Evolutionary conservation across 768 basidiomycete species (phyloP).

Genomic region (Hericium coralloides): DNA sequence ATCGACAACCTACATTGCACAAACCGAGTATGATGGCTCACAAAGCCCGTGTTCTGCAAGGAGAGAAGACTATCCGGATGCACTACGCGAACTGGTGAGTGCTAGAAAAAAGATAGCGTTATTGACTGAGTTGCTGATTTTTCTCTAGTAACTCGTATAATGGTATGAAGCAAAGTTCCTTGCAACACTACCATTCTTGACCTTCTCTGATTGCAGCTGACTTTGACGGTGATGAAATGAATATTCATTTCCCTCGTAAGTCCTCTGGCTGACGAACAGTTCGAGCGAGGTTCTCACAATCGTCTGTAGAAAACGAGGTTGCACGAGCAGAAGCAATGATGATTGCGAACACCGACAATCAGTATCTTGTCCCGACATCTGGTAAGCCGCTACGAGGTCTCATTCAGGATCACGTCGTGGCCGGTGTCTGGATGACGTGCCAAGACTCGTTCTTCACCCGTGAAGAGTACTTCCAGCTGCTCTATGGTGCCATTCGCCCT

Average conservation of each 20-base stretch:
- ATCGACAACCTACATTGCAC: slow-evolving; percentile 96
- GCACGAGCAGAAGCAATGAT: slow-evolving; percentile 90
- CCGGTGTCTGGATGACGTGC: slow-evolving; percentile 98
- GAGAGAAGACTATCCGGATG: slow-evolving; percentile 99
- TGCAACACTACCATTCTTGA: slow-evolving; percentile 5
- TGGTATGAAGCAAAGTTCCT: slow-evolving; percentile 33
- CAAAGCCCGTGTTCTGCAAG: slow-evolving; percentile 80
- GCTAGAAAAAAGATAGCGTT: background rate
- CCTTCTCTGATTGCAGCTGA: slow-evolving; percentile 44
- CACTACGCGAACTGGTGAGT: slow-evolving; percentile 98
- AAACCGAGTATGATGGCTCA: slow-evolving; percentile 99
- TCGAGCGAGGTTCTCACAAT: slow-evolving; percentile 1
- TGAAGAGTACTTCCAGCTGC: slow-evolving; percentile 91
- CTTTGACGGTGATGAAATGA: slow-evolving; percentile 98
- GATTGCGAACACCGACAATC: slow-evolving; percentile 96
- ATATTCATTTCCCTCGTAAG: slow-evolving; percentile 97
- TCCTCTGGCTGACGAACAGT: slow-evolving; percentile 5
- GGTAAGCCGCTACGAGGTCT: slow-evolving; percentile 95
- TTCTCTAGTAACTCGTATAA: slow-evolving; percentile 88
- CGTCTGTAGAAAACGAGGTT: slow-evolving; percentile 72
- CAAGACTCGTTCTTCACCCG: slow-evolving; percentile 92
- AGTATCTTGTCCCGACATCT: slow-evolving; percentile 98
- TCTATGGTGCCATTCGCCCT: slow-evolving; percentile 89
- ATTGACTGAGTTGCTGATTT: slow-evolving; percentile 7
- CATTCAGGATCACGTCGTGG: slow-evolving; percentile 98